Conservation (phyloP, 164 flowering plant genomes). For the Piper betle region DNA sequence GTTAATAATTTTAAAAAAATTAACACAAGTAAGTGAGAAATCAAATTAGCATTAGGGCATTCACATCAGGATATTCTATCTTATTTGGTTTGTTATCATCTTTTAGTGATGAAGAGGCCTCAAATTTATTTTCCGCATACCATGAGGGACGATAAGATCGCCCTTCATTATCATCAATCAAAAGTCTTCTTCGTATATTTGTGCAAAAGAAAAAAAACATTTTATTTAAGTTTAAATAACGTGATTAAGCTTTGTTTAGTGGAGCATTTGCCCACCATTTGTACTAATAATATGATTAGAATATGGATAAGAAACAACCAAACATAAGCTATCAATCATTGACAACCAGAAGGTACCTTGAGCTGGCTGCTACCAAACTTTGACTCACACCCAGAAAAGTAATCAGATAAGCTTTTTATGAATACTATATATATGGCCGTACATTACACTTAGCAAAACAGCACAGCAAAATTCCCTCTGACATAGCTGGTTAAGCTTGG, state of each 20-base stretch:
- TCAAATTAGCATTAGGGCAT: no score
- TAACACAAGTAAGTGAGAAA: no score
- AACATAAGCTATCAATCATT: background rate
- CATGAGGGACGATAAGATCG: no score
- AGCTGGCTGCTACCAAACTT: background rate
- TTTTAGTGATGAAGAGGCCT: background rate
- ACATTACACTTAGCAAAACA: background rate
- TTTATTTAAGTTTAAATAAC: no score
- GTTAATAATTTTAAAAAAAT: no score
- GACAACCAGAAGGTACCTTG: background rate
- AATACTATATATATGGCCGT: background rate
- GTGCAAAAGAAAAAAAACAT: no score
- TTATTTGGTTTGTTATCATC: background rate
- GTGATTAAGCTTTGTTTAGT: background rate
- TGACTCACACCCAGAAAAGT: background rate
- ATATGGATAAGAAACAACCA: background rate
- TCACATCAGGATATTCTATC: no score
- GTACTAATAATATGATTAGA: background rate
- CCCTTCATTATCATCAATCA: no score
- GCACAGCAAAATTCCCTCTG: background rate
- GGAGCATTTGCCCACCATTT: no score
- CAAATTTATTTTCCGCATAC: no score
- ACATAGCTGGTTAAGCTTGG: background rate
- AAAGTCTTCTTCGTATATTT: background rate
- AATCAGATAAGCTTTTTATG: no score